Evolutionary conservation across 2,329 filamentous ascomycete species (phyloP), one percentile per base, ranked within the genome.

Genomic region (Xylariaceae sp.): DNA sequence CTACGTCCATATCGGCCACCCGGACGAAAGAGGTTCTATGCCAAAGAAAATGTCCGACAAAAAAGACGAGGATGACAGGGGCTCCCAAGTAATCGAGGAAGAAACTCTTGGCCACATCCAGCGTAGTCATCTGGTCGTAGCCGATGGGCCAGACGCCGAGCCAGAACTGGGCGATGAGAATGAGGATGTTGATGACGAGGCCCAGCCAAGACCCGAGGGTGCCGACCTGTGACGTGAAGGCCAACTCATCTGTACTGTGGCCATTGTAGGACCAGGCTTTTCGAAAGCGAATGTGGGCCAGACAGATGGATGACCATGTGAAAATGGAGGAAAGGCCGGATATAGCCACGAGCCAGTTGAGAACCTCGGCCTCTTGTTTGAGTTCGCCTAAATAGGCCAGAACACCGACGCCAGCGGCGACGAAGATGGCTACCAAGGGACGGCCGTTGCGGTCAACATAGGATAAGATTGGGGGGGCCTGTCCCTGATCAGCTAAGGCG

Each of bases 211-310:
- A 94, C 8, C 91, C 92, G 8, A 77, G 55, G 7, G 93, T 71
- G 49, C 92, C 92, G 4, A 86, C 79, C 62, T 94, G 88, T 0
- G 87, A 88, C 27, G 70, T 74, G 72, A 93, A 96, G 6, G 91
- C 86, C 5, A 97, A 76, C 57, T 95, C 87, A 44, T 82, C 73
- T 27, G 91, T 71, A n/a, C 71, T 75, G 62, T 84, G 85, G 36
- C 86, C 86, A 50, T 83, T 79, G 11, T 69, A 61, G 36, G 72
- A 74, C 88, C 89, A 95, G n/a, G 83, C 88, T 21, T 71, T 70
- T 52, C 91, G 88, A 77, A 96, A 96, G 45, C 90, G 88, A 61
- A 96, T 94, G 67, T 96, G 91, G 20, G 85, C 80, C n/a, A 94
- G 70, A 65, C 89, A 95, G 64, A 95, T 92, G 54, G 86, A 86